These are phyloP conservation scores for Neurospora sp. DNA, from an alignment of 2,329 filamentous ascomycete species.

Conservation along the genomic window DNA sequence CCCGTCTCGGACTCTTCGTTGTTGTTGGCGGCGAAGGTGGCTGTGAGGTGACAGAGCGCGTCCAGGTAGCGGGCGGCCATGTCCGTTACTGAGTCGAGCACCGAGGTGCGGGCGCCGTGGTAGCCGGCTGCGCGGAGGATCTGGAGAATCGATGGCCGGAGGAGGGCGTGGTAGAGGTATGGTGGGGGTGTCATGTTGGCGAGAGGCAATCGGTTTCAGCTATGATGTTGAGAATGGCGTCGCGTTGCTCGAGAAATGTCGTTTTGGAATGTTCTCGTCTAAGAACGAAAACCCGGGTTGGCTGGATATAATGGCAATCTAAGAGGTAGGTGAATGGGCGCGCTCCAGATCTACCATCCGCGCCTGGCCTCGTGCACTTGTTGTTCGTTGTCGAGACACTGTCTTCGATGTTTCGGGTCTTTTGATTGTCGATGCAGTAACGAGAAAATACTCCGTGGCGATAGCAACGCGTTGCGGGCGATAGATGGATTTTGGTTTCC, in stretches of 20 bases:
- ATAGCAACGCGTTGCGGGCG: background rate
- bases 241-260: background rate
- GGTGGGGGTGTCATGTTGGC: constrained; percentile 35
- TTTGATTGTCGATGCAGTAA: background rate
- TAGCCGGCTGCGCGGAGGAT: constrained; percentile 88
- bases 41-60: constrained; percentile 63
- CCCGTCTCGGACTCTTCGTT: constrained; percentile 53
- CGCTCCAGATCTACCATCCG: background rate
- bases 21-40: constrained; percentile 60
- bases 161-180: constrained; percentile 59
- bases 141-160: constrained; percentile 81
- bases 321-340: background rate
- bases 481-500: background rate
- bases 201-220: background rate
- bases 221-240: background rate
- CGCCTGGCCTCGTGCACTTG: background rate
- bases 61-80: constrained; percentile 73
- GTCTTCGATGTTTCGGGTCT: background rate
- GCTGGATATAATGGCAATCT: background rate
- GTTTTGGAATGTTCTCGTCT: background rate
- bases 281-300: background rate
- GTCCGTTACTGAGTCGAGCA: constrained; percentile 82
- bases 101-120: constrained; percentile 69
- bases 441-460: background rate
- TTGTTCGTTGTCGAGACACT: background rate